phyloP scores from a whole-genome alignment of 2,329 filamentous ascomycete genomes.

The Colletotrichum gigasporum region DNA sequence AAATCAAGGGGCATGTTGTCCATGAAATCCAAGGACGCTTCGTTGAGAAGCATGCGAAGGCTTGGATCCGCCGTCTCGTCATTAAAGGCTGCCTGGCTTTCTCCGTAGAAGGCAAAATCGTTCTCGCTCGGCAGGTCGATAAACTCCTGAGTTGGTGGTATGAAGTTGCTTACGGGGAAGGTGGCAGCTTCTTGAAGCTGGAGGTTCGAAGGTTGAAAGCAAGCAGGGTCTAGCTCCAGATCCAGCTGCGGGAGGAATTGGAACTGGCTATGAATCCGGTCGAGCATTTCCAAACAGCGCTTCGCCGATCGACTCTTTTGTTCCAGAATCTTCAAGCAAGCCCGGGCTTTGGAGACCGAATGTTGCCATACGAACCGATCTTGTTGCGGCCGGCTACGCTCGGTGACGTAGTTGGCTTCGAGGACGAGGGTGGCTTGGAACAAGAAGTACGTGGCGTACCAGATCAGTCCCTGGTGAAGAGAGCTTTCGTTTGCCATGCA shows the following conservation, averaged over 20 bases:
- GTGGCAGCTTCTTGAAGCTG: neutral
- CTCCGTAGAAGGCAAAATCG: conserved; percentile 3
- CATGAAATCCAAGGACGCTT: neutral
- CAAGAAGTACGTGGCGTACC: conserved; percentile 55
- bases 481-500: conserved; percentile 39
- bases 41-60: conserved; percentile 3
- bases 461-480: conserved; percentile 46
- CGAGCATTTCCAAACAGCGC: conserved; percentile 6
- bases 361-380: conserved; percentile 15
- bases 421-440: conserved; percentile 55
- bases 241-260: conserved; percentile 2
- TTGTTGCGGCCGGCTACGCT: neutral
- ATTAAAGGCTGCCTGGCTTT: neutral
- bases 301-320: conserved; percentile 6
- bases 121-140: conserved; percentile 3
- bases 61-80: neutral
- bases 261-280: conserved; percentile 17
- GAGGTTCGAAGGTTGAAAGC: neutral
- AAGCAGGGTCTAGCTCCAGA: neutral
- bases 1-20: conserved; percentile 10
- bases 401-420: conserved; percentile 43
- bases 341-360: conserved; percentile 5
- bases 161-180: neutral
- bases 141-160: neutral
- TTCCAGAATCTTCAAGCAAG: conserved; percentile 1